Percentiles rank a stretch among this genome's conserved stretches.
phyloP scores from a whole-genome alignment of 169 alveolate genomes.

The Eimeria acervulina region DNA sequence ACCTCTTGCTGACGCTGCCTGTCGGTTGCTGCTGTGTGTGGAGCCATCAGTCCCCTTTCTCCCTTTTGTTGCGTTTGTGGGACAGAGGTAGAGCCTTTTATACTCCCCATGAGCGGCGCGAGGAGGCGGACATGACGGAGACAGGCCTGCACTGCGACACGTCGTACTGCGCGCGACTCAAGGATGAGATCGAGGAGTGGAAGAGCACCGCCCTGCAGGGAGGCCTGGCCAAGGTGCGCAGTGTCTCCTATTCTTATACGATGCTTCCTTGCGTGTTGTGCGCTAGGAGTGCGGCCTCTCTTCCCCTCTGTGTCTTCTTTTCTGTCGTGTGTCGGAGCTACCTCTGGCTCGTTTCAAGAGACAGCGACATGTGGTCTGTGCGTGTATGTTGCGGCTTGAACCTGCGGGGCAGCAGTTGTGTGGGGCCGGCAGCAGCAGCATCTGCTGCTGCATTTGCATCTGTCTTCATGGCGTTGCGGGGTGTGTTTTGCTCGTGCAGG shows the following conservation, averaged over 20 bases:
- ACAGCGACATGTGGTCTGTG: not conserved
- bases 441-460: not conserved
- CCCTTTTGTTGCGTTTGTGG: not conserved
- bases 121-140: not conserved
- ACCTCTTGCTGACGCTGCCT: not conserved
- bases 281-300: not conserved
- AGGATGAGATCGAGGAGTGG: slow-evolving; percentile 56
- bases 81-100: slow-evolving; percentile 77
- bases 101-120: slow-evolving; percentile 36
- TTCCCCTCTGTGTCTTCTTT: not conserved
- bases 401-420: not conserved
- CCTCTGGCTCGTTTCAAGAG: not conserved
- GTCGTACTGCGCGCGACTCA: slow-evolving; percentile 49
- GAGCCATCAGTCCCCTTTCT: too few relatives aligned
- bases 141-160: slow-evolving; percentile 72
- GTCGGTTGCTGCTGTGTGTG: not conserved
- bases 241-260: not conserved
- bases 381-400: not conserved
- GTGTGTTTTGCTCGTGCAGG: slow-evolving; percentile 63
- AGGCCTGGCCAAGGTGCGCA: slow-evolving; percentile 61
- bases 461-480: not conserved
- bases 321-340: not conserved
- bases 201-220: slow-evolving; percentile 44
- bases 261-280: not conserved
- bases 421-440: not conserved